A percentile compares a stretch with the other conserved stretches of the same genome.
phyloP scores from a whole-genome alignment of 768 basidiomycete species.

The Trametes cinnabarina region DNA sequence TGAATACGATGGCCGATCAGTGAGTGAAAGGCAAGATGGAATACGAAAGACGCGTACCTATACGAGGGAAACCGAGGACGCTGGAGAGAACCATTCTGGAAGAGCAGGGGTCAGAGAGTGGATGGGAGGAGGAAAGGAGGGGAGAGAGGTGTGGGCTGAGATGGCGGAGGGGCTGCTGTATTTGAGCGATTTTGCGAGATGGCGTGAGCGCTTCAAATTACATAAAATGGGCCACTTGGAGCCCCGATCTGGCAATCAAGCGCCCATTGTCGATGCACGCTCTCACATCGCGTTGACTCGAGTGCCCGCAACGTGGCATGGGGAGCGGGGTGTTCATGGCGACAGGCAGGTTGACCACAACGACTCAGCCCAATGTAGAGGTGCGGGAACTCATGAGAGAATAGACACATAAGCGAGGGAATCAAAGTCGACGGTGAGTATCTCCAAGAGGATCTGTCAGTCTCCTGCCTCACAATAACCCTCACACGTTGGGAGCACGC shows the following conservation, averaged over 20 bases:
- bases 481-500: not conserved
- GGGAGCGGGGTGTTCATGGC: not conserved
- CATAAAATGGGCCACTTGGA: constrained; percentile 10
- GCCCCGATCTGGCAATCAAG: constrained; percentile 14
- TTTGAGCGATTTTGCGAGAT: constrained; percentile 17
- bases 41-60: constrained; percentile 37
- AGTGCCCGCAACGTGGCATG: constrained; percentile 8
- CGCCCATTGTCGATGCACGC: constrained; percentile 8
- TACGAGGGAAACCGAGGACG: constrained; percentile 59
- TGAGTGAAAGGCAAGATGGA: not conserved
- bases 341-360: not conserved
- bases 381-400: constrained; percentile 1
- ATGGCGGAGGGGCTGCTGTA: constrained; percentile 4
- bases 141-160: constrained; percentile 12
- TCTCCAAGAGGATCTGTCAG: not conserved
- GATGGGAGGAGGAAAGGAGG: constrained; percentile 23
- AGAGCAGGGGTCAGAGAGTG: constrained; percentile 6
- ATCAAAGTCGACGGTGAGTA: not conserved
- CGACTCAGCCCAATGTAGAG: not conserved
- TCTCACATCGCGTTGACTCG: not conserved
- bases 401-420: constrained; percentile 5
- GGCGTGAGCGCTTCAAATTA: constrained; percentile 17
- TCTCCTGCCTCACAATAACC: not conserved
- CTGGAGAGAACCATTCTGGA: constrained; percentile 46
- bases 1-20: constrained; percentile 29